phyloP scores from a whole-genome alignment of 78 protist genomes.

The Dictyostelium firmibasis region DNA sequence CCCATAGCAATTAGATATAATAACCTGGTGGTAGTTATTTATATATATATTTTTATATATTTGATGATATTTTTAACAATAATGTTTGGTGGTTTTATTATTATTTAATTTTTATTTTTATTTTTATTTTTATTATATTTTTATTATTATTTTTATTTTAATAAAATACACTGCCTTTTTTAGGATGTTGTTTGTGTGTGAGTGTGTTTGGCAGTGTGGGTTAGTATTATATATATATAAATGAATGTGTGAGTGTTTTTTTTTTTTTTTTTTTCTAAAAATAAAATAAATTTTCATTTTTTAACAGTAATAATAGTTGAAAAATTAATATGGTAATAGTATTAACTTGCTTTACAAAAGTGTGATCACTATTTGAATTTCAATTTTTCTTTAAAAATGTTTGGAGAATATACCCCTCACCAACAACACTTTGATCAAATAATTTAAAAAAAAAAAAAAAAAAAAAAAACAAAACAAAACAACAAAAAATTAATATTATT shows the following conservation, averaged over 20 bases:
- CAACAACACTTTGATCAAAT: background rate
- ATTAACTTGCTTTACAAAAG: background rate
- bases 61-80: background rate
- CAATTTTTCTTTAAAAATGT: background rate
- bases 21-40: background rate
- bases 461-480: background rate
- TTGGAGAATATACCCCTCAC: background rate
- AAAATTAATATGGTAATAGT: background rate
- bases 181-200: background rate
- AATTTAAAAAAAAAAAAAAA: background rate
- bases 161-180: background rate
- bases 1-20: background rate
- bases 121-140: background rate
- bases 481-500: too few relatives aligned
- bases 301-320: background rate
- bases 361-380: background rate
- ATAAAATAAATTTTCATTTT: background rate
- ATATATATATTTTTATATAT: background rate
- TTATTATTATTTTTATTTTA: too few relatives aligned
- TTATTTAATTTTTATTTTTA: background rate
- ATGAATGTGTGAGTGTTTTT: too few relatives aligned
- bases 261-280: background rate
- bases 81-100: background rate
- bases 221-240: too few relatives aligned
- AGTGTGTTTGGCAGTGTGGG: background rate